Evolutionary conservation across 148 eudicot species (phyloP), one percentile per base, ranked within the genome.

Genomic region (Spergularia bocconei): DNA sequence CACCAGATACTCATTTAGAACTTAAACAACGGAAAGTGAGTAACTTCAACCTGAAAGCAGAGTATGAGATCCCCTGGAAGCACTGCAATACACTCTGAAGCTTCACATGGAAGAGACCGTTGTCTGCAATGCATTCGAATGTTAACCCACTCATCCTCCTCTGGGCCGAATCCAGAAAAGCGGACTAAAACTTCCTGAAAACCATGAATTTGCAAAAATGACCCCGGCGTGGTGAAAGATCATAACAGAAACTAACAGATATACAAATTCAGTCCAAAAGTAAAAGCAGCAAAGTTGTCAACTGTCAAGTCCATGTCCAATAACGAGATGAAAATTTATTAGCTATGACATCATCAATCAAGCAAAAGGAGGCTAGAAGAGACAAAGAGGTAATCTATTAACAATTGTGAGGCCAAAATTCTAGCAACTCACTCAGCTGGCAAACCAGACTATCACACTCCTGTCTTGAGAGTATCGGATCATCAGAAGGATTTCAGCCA

Each of bases 91-190:
- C 98, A 95, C 77, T 95, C 98, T 69, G 93, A 79, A 44, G 97
- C 73, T 80, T 95, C 98, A 75, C 98, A 95, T 72, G 98, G 98
- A 70, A 92, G 93, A 72, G 98, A 95, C 38, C 98, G 87, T 71
- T 87, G 98, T 82, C 98, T 92, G 66, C 90, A 89, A 88, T 83
- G 92, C 85, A 73, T 90, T 76, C 90, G 91, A 62, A 95, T 84
- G 77, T 88, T 89, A 71, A 95, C 83, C 98, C 98, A 95, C 82
- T 95, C 98, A 86, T 95, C 98, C 82, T 95, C 97, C 73, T 92
- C 93, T 39, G 86, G 81, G 63, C 96, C 97, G 80, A 95, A 95
- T 80, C 98, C 98, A 80, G 98, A 74, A 82, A 92, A 92, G 51
- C 96, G 97, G 76, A 95, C 96, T 65, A 89, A 70, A 81, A 89